phyloP scores from a whole-genome alignment of 768 basidiomycete species.

The Mycena capillaripes region DNA sequence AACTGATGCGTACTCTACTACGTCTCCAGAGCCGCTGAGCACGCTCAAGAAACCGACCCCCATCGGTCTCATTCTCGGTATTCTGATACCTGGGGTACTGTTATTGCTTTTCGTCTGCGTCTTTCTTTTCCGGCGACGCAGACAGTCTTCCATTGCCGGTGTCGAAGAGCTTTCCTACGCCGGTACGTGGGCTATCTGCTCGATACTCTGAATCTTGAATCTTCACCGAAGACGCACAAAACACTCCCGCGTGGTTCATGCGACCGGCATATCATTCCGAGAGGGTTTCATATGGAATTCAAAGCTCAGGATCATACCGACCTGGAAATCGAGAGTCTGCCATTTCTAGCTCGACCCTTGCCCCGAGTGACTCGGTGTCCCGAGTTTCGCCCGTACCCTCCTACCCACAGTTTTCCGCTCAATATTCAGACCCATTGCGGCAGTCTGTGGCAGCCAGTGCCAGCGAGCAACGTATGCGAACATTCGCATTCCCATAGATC shows the following conservation, averaged over 20 bases:
- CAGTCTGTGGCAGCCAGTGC: background rate
- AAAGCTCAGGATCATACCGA: background rate
- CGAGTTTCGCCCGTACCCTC: background rate
- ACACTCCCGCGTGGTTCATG: conserved; percentile 20
- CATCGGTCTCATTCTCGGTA: conserved; percentile 9
- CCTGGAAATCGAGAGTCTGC: background rate
- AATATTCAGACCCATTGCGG: background rate
- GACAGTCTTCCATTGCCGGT: background rate
- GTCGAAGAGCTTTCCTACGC: background rate
- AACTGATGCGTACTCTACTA: background rate
- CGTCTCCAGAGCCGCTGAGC: background rate
- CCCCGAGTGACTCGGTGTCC: background rate
- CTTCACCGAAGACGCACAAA: background rate
- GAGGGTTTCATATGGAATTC: background rate
- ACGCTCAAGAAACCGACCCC: background rate
- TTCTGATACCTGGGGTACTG: background rate
- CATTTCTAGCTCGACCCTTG: background rate
- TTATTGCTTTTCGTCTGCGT: conserved; percentile 4
- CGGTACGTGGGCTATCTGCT: background rate
- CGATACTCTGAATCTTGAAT: too few relatives aligned
- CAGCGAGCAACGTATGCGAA: background rate
- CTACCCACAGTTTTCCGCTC: background rate
- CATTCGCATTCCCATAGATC: background rate
- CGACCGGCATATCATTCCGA: conserved; percentile 17
- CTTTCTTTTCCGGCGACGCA: conserved; percentile 15